Percentiles rank a stretch among this genome's conserved stretches.
These are phyloP conservation scores for Pythium aphanidermatum DNA, from an alignment of 352 stramenopile genomes.

Conservation along the genomic window DNA sequence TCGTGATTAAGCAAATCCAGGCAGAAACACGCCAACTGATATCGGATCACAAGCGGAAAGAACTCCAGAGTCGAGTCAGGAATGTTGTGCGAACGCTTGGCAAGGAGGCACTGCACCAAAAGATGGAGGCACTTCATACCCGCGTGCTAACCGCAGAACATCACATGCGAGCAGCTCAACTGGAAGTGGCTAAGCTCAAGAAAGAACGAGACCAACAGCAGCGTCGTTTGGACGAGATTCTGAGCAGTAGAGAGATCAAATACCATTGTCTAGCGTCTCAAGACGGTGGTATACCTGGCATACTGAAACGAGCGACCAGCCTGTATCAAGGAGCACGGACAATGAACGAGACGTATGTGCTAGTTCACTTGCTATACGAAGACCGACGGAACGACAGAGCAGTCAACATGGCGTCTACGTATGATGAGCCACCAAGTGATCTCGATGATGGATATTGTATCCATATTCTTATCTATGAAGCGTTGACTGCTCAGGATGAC, in stretches of 20 bases:
- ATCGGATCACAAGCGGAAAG: conserved; percentile 39
- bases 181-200: conserved; percentile 28
- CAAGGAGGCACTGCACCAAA: conserved; percentile 53
- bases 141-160: conserved; percentile 48
- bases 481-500: conserved; percentile 35
- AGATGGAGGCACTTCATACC: conserved; percentile 52
- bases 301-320: conserved; percentile 32
- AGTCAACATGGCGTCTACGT: too few relatives aligned
- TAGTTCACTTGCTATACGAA: conserved; percentile 63
- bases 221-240: conserved; percentile 39
- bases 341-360: conserved; percentile 34
- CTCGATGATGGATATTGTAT: conserved; percentile 31
- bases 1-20: conserved; percentile 40
- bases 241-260: conserved; percentile 47
- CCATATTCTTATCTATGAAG: conserved; percentile 49
- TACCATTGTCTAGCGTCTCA: conserved; percentile 33
- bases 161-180: conserved; percentile 39
- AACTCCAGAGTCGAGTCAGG: conserved; percentile 49
- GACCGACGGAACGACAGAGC: too few relatives aligned
- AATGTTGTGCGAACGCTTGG: conserved; percentile 50
- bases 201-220: conserved; percentile 33
- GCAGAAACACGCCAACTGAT: conserved; percentile 39
- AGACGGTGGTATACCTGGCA: conserved; percentile 43
- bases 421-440: conserved; percentile 7
- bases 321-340: conserved; percentile 37